Evolutionary conservation across 352 stramenopile species (phyloP).

Genomic region (Pythium sukuiense): DNA sequence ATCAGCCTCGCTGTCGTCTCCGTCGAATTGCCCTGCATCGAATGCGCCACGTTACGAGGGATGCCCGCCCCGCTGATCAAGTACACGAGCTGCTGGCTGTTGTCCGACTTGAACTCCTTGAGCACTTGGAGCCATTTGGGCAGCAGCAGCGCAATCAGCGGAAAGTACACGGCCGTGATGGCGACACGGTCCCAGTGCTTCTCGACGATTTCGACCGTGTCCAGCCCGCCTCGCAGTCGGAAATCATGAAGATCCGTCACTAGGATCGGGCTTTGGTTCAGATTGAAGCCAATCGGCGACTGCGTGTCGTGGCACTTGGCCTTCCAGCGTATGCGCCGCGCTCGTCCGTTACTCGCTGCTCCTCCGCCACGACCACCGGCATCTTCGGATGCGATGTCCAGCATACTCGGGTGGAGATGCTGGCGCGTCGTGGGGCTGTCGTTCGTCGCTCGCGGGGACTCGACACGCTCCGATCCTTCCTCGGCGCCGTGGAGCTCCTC

Average conservation of each 20-base stretch:
- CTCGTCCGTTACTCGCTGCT: background rate
- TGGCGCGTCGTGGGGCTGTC: constrained; percentile 43
- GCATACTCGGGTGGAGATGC: constrained; percentile 65
- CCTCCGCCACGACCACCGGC: background rate
- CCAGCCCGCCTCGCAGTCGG: constrained; percentile 57
- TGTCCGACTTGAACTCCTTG: constrained; percentile 71
- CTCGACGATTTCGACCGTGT: constrained; percentile 60
- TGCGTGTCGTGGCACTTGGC: constrained; percentile 57
- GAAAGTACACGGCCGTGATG: constrained; percentile 94
- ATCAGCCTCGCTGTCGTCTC: constrained; percentile 92
- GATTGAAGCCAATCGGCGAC: constrained; percentile 77
- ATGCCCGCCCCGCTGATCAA: constrained; percentile 96
- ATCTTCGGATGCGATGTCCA: constrained; percentile 43
- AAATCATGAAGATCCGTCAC: constrained; percentile 64
- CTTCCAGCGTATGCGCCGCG: constrained; percentile 48
- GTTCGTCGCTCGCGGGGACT: constrained; percentile 28
- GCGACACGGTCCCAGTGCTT: constrained; percentile 61
- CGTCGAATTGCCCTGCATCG: constrained; percentile 94
- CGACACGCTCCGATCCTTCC: constrained; percentile 5
- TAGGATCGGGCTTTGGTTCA: constrained; percentile 54
- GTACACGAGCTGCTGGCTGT: constrained; percentile 92
- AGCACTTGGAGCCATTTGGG: constrained; percentile 91
- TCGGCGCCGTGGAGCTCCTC: constrained; percentile 41
- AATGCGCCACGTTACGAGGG: constrained; percentile 93
- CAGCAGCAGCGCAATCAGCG: constrained; percentile 92